Evolutionary conservation across 805 yeast species (phyloP), one percentile per base, ranked within the genome.

Genomic region (Blastobotrys terrestris): DNA sequence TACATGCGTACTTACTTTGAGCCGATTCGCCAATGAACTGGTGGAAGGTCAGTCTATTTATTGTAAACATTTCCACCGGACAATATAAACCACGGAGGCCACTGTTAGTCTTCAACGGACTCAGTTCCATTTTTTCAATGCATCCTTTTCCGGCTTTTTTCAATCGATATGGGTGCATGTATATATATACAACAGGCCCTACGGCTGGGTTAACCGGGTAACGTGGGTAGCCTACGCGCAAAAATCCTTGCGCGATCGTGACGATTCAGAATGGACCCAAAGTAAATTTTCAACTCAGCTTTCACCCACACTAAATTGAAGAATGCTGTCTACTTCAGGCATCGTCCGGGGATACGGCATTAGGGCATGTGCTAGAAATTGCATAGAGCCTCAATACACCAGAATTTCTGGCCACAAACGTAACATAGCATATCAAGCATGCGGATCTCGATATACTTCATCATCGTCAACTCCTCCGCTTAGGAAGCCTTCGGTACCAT

Each of bases 401-500:
- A 26, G 35, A 26, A 6, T 26, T 5, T 26, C 35, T 26, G 35
- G 35, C 35, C 35, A 26, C 35, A 26, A 26, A 26, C 35, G 35
- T 26, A 26, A 26, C 35, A 26, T 26, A 26, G 35, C 35, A 26
- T 26, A 26, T 26, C 35, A 26, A 26, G 35, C 35, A 11, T 26
- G 35, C 11, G 35, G 35, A 26, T 26, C 35, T 6, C 35, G 35
- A 26, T 26, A 26, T 11, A 26, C 35, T 11, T 26, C 35, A 11
- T 26, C 35, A 26, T 26, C 35, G 5, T 26, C 35, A 5, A 26
- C 35, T 11, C 35, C 35, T 26, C 35, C 35, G 31, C 48, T 45
- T 22, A 31, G 51, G 21, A 40, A 41, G 44, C 46, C 51, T 18
- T 41, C 51, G 2, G 16, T 48, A 2, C 51, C 51, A n/a, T 48